Evolutionary conservation across 2,329 filamentous ascomycete species (phyloP), one percentile per base, ranked within the genome.

Genomic region (Verticillium dahliae): DNA sequence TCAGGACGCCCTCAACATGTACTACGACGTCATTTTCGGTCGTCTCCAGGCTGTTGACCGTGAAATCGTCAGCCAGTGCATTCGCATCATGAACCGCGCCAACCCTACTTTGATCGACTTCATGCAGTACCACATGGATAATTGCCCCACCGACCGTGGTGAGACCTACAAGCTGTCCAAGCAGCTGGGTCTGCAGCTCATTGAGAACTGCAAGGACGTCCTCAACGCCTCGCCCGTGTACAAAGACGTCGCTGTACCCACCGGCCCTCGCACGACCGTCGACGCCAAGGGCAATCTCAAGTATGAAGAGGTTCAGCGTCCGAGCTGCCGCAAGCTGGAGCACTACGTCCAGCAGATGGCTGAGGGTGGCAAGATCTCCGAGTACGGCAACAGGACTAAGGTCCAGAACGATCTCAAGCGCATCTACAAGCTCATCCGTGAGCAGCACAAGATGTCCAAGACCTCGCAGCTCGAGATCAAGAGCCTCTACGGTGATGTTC

Each of bases 121-220:
- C 78, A 99, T 99, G 95, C 95, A 99, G 74, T 98, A 99, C 71
- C 95, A 99, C 79, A 99, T 99, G 71, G 95, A 99, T 71, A 95
- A 98, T 80, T 98, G 94, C 80, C 95, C 95, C 0, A 93, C 93
- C 0, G 93, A 99, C 72, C 90, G 94, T 58, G 95, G 95, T 62
- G 95, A 99, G 80, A 99, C 95, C 1, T 99, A 99, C 78, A 86
- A 95, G 78, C 87, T 99, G n/a, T 95, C 95, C 54, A 97, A 99
- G 80, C 88, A 95, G 76, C 89, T 99, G 31, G 94, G 92, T 39
- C 84, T 91, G 72, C 91, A 96, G 78, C 88, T 99, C 60, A 96
- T 99, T 68, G 91, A 97, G 75, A 99, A 99, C 80, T 98, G 95
- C 81, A 93, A 90, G 74, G 95, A 99, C 34, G 92, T 97, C 18